Evolutionary conservation across 1,139 yeast genomes (phyloP), one percentile per base, ranked within the genome.

Genomic region (Blastobotrys niveus): DNA sequence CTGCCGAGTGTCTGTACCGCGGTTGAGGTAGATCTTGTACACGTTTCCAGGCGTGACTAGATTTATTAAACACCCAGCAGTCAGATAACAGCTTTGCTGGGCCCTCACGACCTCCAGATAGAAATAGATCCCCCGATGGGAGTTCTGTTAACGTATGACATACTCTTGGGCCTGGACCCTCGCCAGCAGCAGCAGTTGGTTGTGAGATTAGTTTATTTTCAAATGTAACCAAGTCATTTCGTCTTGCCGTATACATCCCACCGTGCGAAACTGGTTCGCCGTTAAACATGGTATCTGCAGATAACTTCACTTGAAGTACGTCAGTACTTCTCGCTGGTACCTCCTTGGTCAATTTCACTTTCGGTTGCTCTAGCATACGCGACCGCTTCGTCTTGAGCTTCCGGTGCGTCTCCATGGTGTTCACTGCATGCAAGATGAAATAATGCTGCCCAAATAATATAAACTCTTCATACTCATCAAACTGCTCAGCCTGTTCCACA

Each of bases 381-480:
- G n/a, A 25, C 25, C 14, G 31, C 31, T 19, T 30, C 14, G 25
- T 3, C n/a, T 25, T 10, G 12, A 29, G 14, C 25, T 37, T 19
- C 8, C n/a, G 24, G 20, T 20, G 34, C 18, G 40, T 37, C 18
- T 27, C 18, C 17, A 29, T 19, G 19, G 27, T 34, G 33, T 42
- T 38, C 45, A 22, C 24, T 1, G 88, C 86, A 61, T 82, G 88
- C 3, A 81, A 68, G 27, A 82, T 69, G 32, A 80, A 70, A 58
- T 85, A 85, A 59, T 84, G 93, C 54, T 83, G 93, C 51, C 88
- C 79, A 57, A 83, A 85, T 15, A 82, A 61, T 24, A 80, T 73
- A 52, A 84, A 84, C 60, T 85, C 95, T 61, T 85, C 95, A 79
- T 85, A 76, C 62, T 85, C 95, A 59, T 85, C 95, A 62, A 85